Evolutionary conservation across 2,329 filamentous ascomycete species (phyloP), one percentile per base, ranked within the genome.

Genomic region (Bipolaris zeicola): DNA sequence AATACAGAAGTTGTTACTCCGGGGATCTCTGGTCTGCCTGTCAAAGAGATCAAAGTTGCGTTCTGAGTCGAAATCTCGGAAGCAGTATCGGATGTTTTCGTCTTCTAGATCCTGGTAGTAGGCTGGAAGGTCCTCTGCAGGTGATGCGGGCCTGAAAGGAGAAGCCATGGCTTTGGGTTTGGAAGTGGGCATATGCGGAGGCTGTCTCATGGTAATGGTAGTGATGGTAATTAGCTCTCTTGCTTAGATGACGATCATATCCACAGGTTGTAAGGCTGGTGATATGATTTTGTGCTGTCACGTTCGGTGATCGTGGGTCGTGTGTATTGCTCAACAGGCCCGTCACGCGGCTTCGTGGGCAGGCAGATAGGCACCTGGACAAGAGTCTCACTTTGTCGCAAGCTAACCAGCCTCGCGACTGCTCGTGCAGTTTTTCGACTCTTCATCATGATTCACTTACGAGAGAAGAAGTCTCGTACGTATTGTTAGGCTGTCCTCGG

Each of bases 1-100:
- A n/a, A 89, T 77, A 31, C 88, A 82, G 63, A 89, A 89, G 69
- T 88, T 89, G 33, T 65, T 74, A 18, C 82, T 83, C 0, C 69
- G 55, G 1, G 75, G 71, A 41, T 75, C 70, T 13, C 75, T 72
- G 4, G 81, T 79, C 38, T 78, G 70, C 1, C 69, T 44, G 55
- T 82, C 73, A 43, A 81, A 80, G 2, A 73, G 60, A 0, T 78
- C 63, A 57, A 85, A 85, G 39, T 81, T 79, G 0, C 68, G 65
- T 3, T 74, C 62, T 31, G 80, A 63, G 68, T 89, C 87, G 49
- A 88, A 84, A 65, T 87, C 73, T 18, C 72, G 64, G 62, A 87
- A 86, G 24, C 71, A 73, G 42, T 67, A 51, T n/a, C 58, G 51
- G 18, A 77, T 71, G 3, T 70, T 71, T 3, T 66, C 66, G 36